Evolutionary conservation across 73 alveolate genomes (phyloP).

Genomic region (Blepharisma stoltei): DNA sequence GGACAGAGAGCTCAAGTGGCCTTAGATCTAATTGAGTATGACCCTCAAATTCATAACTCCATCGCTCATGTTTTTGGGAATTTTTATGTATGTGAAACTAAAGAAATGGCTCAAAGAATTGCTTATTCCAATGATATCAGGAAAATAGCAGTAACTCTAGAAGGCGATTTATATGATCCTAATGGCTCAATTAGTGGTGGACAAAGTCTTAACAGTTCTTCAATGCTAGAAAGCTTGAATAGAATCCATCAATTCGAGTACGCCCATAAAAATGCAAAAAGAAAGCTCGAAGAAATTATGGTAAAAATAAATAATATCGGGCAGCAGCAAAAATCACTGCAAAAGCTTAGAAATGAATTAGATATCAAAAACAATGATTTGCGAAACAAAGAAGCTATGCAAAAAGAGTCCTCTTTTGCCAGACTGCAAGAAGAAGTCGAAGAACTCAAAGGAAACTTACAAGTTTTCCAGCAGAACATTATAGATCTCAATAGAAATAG

Average conservation of each 20-base stretch:
- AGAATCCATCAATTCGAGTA: constrained; percentile 24
- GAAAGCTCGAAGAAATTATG: constrained; percentile 26
- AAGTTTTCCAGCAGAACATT: background rate
- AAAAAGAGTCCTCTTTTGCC: constrained; percentile 27
- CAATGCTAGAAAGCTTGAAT: background rate
- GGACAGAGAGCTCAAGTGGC: constrained; percentile 77
- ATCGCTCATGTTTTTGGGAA: constrained; percentile 89
- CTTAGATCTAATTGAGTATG: constrained; percentile 73
- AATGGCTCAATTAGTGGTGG: constrained; percentile 86
- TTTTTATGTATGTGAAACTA: constrained; percentile 78
- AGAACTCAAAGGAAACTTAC: constrained; percentile 8
- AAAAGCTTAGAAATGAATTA: constrained; percentile 9
- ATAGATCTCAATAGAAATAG: constrained; percentile 20
- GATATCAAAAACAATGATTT: constrained; percentile 21
- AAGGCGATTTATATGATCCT: constrained; percentile 81
- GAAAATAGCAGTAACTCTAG: constrained; percentile 40
- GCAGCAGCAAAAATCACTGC: background rate
- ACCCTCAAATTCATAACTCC: constrained; percentile 70
- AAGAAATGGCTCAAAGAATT: constrained; percentile 80
- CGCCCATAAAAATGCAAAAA: constrained; percentile 11
- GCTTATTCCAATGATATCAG: constrained; percentile 41
- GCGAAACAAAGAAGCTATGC: background rate
- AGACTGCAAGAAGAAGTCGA: constrained; percentile 35
- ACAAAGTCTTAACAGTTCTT: background rate
- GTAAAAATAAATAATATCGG: background rate